A percentile compares a stretch with the other conserved stretches of the same genome.
These are phyloP conservation scores for Citrus hindsii DNA, from an alignment of 345 rosid species.

Conservation along the genomic window DNA sequence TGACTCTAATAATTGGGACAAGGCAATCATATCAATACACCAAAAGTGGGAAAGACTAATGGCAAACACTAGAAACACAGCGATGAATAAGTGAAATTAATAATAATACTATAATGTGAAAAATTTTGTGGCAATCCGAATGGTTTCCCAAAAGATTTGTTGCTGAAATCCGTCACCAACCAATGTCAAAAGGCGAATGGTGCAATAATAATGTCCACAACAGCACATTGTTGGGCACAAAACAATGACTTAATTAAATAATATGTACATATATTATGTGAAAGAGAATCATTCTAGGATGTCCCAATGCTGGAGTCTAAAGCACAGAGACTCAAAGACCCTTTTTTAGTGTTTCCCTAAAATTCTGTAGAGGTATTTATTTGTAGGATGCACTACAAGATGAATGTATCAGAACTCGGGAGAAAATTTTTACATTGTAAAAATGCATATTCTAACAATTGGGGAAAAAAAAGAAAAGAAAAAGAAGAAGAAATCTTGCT, in stretches of 20 bases:
- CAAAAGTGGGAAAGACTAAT: neutral
- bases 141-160: constrained; percentile 14
- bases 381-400: too few species aligned
- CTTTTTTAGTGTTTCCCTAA: constrained; percentile 33
- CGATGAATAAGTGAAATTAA: neutral
- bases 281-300: constrained; percentile 28
- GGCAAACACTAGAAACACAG: constrained; percentile 1
- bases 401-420: too few species aligned
- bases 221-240: constrained; percentile 28
- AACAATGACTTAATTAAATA: constrained; percentile 9
- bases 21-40: constrained; percentile 30
- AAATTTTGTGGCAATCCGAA: neutral
- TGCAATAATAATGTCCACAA: constrained; percentile 33
- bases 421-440: too few species aligned
- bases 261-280: constrained; percentile 8
- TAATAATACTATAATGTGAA: neutral
- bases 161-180: constrained; percentile 7
- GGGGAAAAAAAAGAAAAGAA: too few species aligned
- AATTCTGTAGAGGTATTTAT: too few species aligned
- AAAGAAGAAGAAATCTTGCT: neutral
- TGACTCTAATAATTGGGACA: constrained; percentile 54
- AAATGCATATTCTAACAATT: too few species aligned
- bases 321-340: constrained; percentile 4
- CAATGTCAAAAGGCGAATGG: constrained; percentile 17
- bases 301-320: constrained; percentile 29